Evolutionary conservation across 352 stramenopile genomes (phyloP).

Genomic region (Globisporangium iwayamae): DNA sequence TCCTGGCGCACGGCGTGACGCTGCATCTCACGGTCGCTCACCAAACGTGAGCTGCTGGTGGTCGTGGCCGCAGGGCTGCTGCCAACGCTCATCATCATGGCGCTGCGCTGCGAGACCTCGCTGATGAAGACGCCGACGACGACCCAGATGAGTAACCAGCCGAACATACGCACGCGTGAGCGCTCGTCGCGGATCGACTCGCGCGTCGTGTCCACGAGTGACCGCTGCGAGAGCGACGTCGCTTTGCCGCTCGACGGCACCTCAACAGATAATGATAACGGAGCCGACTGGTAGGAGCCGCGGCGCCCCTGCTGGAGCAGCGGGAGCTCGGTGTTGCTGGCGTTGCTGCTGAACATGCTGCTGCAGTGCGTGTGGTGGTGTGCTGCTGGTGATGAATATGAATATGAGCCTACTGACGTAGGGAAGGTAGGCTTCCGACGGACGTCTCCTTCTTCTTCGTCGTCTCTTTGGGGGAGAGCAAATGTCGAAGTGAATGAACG

Average conservation of each 20-base stretch:
- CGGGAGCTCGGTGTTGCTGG: conserved; percentile 16
- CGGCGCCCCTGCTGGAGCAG: conserved; percentile 15
- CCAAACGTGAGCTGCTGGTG: conserved; percentile 23
- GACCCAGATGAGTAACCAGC: conserved; percentile 47
- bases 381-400: neutral
- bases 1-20: conserved; percentile 52
- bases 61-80: neutral
- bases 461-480: neutral
- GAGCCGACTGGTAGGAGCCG: conserved; percentile 8
- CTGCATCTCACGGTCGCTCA: conserved; percentile 20
- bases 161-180: conserved; percentile 33
- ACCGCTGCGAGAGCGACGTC: neutral
- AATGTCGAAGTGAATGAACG: neutral
- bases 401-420: neutral
- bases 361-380: neutral
- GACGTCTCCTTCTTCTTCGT: neutral
- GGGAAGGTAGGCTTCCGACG: neutral
- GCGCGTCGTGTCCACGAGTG: conserved; percentile 10
- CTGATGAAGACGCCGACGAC: conserved; percentile 47
- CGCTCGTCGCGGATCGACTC: conserved; percentile 31
- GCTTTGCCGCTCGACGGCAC: neutral
- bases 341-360: neutral
- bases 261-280: neutral
- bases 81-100: conserved; percentile 10
- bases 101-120: conserved; percentile 18